Base-by-base conservation (phyloP, 202 grass and related monocot genomes). In the Panicum hallii region DNA sequence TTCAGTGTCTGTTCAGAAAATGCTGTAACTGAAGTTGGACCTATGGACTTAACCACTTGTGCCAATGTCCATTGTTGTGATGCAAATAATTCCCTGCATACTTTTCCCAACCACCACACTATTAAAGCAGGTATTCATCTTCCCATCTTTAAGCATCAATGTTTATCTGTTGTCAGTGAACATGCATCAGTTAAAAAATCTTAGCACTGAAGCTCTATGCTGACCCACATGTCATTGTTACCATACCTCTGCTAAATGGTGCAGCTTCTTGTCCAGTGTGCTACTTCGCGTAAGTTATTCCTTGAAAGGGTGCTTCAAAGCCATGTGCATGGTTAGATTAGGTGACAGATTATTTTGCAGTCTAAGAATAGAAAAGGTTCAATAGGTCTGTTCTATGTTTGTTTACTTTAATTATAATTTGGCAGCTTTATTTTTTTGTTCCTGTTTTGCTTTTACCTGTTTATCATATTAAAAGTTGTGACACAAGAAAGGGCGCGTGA, bases 321-420 rank as follows among this genome's bases (percentile, higher is more conserved):
- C 34, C 88, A 83, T 82, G 75, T 90, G 65, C 71, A 69, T 53
- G 72, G 57, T 78, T 58, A 75, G 62, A 93, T 88, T 64, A 63
- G 73, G 32, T 85, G 61, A 8, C 70, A 68, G n/a, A 74, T 49
- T 73, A 70, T 76, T 85, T 88, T n/a, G 30, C 66, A 87, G 64
- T 78, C 70, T 64, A 88, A 81, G 66, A 72, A 55, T 75, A 75
- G 91, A 84, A 84, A 92, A 75, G 75, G 19, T 54, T 49, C 54
- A 48, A 67, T 89, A 70, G 76, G 71, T 58, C 67, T 84, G 79
- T 81, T 56, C 23, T 52, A 70, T 86, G 65, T 53, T 69, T 75
- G 72, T 56, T 88, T 73, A 63, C 80, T 92, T 88, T 90, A 84
- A 79, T 76, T 94, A 82, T 95, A 36, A 79, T 66, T 67, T 81